Evolutionary conservation across 1,284 basidiomycete genomes (phyloP), one percentile per base, ranked within the genome.

Genomic region (Naganishia liquefaciens): DNA sequence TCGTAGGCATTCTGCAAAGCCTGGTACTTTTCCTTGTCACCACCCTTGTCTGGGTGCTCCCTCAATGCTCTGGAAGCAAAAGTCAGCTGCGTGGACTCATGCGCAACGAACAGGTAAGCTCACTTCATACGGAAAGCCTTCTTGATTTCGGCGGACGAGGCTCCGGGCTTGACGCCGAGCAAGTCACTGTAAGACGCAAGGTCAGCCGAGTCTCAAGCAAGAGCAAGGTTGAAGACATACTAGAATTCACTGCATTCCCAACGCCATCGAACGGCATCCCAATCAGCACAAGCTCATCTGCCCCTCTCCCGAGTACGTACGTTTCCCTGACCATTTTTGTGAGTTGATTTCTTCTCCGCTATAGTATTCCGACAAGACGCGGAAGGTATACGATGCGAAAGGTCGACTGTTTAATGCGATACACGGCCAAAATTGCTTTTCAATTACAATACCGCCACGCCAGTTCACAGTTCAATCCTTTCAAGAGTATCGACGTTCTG

Each of bases 1-100:
- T 99, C 93, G 77, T 99, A 99, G 64, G 93, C 94, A 82, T 95
- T 90, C 17, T 94, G 95, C 66, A 98, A 88, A 77, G 96, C 92
- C 79, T 99, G 98, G 89, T 99, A 99, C 68, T 90, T 80, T 80
- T 99, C 96, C 54, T 92, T 92, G 77, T 97, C 93, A 69, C 93
- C 93, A 67, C 93, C 92, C 82, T 97, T 97, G 84, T 98, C 95
- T 44, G 94, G 95, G 79, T 97, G 95, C 69, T 90, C 80, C 70
- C 87, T 85, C 66, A 96, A 80, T n/a, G 92, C 91, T 77, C 91
- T 93, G 70, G 7, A 44, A 44, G 17, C 42, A 6, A 40, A 25
- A 5, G 10, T 47, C n/a, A 54, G 50, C 11, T 44, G 39, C 7
- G 54, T 15, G 51, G 54, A 47, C 50, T 43, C 21, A 49, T 54